phyloP scores from a whole-genome alignment of 2,329 filamentous ascomycete species.

The Talaromyces rugulosus region DNA sequence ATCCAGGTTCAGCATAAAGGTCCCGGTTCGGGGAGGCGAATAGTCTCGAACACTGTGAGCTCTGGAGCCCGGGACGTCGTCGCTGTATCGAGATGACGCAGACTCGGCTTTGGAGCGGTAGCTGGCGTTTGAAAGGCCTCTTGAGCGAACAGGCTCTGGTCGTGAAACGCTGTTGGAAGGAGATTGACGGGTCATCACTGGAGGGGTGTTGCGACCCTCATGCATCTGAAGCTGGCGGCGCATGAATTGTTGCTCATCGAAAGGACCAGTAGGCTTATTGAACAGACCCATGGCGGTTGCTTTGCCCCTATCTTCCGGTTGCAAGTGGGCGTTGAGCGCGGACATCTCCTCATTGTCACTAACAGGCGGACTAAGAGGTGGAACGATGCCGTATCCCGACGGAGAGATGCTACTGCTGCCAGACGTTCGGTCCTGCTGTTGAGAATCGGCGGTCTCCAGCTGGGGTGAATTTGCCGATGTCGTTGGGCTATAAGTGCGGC shows the following conservation, averaged over 20 bases:
- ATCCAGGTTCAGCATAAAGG: conserved; percentile 33
- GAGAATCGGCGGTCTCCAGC: conserved; percentile 34
- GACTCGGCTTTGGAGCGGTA: conserved; percentile 35
- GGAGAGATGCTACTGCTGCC: conserved; percentile 27
- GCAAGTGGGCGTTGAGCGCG: conserved; percentile 58
- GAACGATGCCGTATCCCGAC: conserved; percentile 36
- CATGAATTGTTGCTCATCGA: conserved; percentile 80
- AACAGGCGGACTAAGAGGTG: conserved; percentile 64
- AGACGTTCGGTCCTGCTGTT: conserved; percentile 27
- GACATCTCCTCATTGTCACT: conserved; percentile 68
- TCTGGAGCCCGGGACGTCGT: conserved; percentile 19
- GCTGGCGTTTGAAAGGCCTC: conserved; percentile 35
- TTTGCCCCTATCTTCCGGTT: conserved; percentile 74
- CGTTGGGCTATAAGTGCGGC: conserved; percentile 38
- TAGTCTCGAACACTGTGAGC: conserved; percentile 24
- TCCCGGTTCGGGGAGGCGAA: conserved; percentile 26
- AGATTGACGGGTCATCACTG: conserved; percentile 22
- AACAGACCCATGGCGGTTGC: conserved; percentile 70
- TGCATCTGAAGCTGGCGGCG: conserved; percentile 79
- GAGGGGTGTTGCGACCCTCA: conserved; percentile 60
- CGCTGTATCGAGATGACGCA: conserved; percentile 34
- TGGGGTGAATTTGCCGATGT: conserved; percentile 34
- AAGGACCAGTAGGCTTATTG: conserved; percentile 69
- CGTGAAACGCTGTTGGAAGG: conserved; percentile 20
- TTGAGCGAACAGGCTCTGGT: conserved; percentile 21